phyloP scores from a whole-genome alignment of 2,329 filamentous ascomycete species.

The Blumeria hordei region DNA sequence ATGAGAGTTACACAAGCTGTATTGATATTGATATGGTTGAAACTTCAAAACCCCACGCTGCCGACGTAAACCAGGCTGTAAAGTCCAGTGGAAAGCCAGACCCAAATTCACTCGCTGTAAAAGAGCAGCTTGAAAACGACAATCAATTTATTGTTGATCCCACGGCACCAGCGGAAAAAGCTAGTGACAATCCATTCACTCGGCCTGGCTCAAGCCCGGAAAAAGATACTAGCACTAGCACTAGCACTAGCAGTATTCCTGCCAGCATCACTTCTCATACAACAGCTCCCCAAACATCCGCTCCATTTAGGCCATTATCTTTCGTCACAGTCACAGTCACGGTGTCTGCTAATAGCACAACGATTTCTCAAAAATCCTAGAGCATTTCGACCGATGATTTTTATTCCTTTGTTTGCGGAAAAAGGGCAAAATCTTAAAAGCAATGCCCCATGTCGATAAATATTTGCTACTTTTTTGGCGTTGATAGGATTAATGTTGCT shows the following conservation, averaged over 20 bases:
- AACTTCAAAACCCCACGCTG: slow-evolving; percentile 2
- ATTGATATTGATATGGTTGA: slow-evolving; percentile 22
- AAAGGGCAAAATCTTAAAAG: no score
- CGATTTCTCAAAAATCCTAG: no score
- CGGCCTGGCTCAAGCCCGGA: not conserved
- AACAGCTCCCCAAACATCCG: not conserved
- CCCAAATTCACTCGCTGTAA: slow-evolving; percentile 2
- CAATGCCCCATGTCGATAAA: no score
- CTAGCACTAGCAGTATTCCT: not conserved
- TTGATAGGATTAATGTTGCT: no score
- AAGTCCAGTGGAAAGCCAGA: not conserved
- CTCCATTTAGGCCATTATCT: not conserved
- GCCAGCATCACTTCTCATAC: not conserved
- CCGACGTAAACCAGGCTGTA: slow-evolving; percentile 1
- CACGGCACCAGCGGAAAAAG: slow-evolving; percentile 2
- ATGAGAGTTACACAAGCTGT: slow-evolving; percentile 35
- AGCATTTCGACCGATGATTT: no score
- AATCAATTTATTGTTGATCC: slow-evolving; percentile 9
- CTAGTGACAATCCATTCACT: slow-evolving; percentile 2
- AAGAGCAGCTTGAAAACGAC: slow-evolving; percentile 7
- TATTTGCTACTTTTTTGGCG: no score
- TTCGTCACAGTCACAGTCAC: not conserved
- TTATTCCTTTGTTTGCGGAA: no score
- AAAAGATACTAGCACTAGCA: not conserved
- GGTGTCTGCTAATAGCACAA: not conserved